phyloP scores from a whole-genome alignment of 1,139 yeast species.

The Suhomyces atakaporum region DNA sequence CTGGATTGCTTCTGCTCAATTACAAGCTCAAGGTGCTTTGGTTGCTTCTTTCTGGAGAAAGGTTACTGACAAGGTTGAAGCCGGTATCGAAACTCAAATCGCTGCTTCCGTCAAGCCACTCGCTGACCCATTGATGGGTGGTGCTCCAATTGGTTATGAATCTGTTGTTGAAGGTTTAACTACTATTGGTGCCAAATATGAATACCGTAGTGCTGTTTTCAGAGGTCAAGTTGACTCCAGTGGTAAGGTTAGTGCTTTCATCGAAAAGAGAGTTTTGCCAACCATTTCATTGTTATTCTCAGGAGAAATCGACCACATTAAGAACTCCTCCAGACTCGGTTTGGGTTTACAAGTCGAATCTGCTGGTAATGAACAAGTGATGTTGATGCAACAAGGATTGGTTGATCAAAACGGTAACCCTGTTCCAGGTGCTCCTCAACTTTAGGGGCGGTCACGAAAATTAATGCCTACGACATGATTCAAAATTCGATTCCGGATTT shows the following conservation, averaged over 20 bases:
- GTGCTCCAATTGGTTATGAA: slow-evolving; percentile 76
- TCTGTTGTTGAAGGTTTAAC: slow-evolving; percentile 90
- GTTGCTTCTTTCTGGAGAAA: slow-evolving; percentile 93
- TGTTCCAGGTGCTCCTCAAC: slow-evolving; percentile 68
- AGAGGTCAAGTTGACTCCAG: slow-evolving; percentile 92
- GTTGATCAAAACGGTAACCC: slow-evolving; percentile 82
- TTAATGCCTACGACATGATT: slow-evolving; percentile 3
- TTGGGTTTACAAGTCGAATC: slow-evolving; percentile 93
- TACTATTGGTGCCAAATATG: slow-evolving; percentile 95
- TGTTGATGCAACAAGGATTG: slow-evolving; percentile 77
- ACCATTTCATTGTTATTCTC: slow-evolving; percentile 85
- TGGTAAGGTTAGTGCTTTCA: slow-evolving; percentile 88
- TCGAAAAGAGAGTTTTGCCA: slow-evolving; percentile 93
- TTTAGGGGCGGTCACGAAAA: slow-evolving; percentile 16
- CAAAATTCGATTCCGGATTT: slow-evolving; percentile 1
- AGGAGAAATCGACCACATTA: slow-evolving; percentile 88
- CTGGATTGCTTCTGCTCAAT: slow-evolving; percentile 95
- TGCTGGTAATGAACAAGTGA: slow-evolving; percentile 88
- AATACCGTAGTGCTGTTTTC: slow-evolving; percentile 93
- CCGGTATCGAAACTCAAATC: slow-evolving; percentile 91
- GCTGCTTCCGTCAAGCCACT: slow-evolving; percentile 78
- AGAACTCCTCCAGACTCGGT: slow-evolving; percentile 83
- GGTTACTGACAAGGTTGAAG: slow-evolving; percentile 90
- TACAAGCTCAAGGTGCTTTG: slow-evolving; percentile 90
- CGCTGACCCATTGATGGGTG: slow-evolving; percentile 78